phyloP scores from a whole-genome alignment of 2,329 filamentous ascomycete species.

The Fusarium concolor region DNA sequence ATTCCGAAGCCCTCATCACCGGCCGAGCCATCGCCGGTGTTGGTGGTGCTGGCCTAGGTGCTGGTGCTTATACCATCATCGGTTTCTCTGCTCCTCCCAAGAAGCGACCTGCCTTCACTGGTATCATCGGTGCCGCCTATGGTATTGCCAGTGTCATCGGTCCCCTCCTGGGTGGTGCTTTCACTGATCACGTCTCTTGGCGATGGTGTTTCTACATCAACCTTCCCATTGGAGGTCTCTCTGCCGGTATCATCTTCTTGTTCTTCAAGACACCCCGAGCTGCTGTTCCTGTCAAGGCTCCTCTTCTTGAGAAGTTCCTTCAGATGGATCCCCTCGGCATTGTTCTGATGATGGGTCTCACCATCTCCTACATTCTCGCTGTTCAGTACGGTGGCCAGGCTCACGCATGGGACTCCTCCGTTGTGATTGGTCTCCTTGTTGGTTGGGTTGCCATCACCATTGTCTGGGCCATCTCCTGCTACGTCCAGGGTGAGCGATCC shows the following conservation, averaged over 20 bases:
- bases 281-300: constrained; percentile 52
- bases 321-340: constrained; percentile 62
- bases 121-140: constrained; percentile 53
- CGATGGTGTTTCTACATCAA: constrained; percentile 57
- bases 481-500: constrained; percentile 58
- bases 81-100: constrained; percentile 55
- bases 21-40: constrained; percentile 63
- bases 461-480: constrained; percentile 54
- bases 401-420: constrained; percentile 56
- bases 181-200: constrained; percentile 54
- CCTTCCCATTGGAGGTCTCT: constrained; percentile 53
- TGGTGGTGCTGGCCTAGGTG: constrained; percentile 61
- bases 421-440: constrained; percentile 58
- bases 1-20: constrained; percentile 61
- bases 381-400: constrained; percentile 61
- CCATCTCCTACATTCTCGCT: constrained; percentile 59
- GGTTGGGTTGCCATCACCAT: constrained; percentile 52
- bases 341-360: constrained; percentile 57
- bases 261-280: constrained; percentile 57
- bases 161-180: constrained; percentile 53
- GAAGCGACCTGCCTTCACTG: constrained; percentile 53
- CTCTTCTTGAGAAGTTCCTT: constrained; percentile 57
- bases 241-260: constrained; percentile 52
- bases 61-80: constrained; percentile 63
- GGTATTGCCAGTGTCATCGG: constrained; percentile 53